phyloP scores from a whole-genome alignment of 192 early-diverging fungal species.

The Umbelopsis vinacea region DNA sequence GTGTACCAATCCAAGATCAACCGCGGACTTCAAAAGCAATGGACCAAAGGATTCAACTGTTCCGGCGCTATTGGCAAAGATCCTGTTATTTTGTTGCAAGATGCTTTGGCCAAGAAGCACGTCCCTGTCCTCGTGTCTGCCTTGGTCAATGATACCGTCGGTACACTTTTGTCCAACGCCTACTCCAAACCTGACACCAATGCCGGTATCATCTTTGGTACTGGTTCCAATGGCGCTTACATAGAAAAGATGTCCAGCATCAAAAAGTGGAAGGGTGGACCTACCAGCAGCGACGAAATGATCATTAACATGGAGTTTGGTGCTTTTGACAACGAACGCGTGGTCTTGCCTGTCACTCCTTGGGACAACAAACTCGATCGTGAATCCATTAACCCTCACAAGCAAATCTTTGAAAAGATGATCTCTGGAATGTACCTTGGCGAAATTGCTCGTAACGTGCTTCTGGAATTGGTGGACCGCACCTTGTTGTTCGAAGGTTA shows the following conservation, averaged over 20 bases:
- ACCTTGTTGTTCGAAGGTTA: slow-evolving; percentile 76
- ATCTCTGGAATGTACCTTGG: slow-evolving; percentile 96
- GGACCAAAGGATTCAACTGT: slow-evolving; percentile 92
- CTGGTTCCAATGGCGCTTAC: slow-evolving; percentile 96
- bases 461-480: slow-evolving; percentile 83
- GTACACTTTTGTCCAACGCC: slow-evolving; percentile 87
- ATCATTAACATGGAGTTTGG: slow-evolving; percentile 98
- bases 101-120: slow-evolving; percentile 73
- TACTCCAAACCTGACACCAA: slow-evolving; percentile 80
- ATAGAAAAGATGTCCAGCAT: slow-evolving; percentile 83
- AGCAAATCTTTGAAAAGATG: slow-evolving; percentile 93
- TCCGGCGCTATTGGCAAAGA: slow-evolving; percentile 82
- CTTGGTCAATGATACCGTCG: slow-evolving; percentile 97
- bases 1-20: slow-evolving; percentile 81
- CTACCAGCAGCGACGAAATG: slow-evolving; percentile 67
- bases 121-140: slow-evolving; percentile 83
- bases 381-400: slow-evolving; percentile 80
- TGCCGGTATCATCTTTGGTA: slow-evolving; percentile 93
- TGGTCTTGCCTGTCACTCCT: slow-evolving; percentile 80
- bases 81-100: slow-evolving; percentile 81
- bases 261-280: slow-evolving; percentile 65
- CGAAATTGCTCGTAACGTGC: slow-evolving; percentile 80
- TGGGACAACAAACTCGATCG: slow-evolving; percentile 88
- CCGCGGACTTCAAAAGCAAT: slow-evolving; percentile 65
- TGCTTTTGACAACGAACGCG: slow-evolving; percentile 84